Evolutionary conservation across 192 early-diverging fungal species (phyloP), one percentile per base, ranked within the genome.

Genomic region (Podila verticillata): DNA sequence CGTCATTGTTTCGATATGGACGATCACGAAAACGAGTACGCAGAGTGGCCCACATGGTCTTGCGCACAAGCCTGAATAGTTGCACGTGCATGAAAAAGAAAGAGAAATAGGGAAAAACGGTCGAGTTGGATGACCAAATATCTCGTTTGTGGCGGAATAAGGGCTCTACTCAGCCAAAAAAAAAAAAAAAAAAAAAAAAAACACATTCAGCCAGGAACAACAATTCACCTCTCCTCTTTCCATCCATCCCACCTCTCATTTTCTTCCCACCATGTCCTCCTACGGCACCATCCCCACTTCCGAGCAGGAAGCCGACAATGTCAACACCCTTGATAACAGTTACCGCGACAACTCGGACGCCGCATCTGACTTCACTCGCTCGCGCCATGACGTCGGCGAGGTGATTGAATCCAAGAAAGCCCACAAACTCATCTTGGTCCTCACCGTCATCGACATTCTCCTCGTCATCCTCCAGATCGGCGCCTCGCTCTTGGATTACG

Each of bases 391-490:
- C 20, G 57, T 80, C n/a, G 77, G 77, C 22, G 77, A 80, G 57
- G 32, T 65, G 31, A 56, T 80, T 61, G 77, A 80, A 48, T 80
- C 77, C 44, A 63, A 80, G 17, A 71, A 66, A 8, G 57, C 77
- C n/a, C 77, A 80, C 39, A 32, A 68, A 51, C 19, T 80, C 65
- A 81, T 81, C 61, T 63, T 84, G 8, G 7, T 26, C 34, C 70
- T 84, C 20, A 81, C 80, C 4, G 32, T 63, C 4, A 39, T 74
- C n/a, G 83, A 84, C 57, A 63, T 84, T 59, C 56, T 77, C 31
- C 58, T 75, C 5, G 83, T 84, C 61, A 73, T 84, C 51, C 30
- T 64, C 9, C 70, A 73, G 28, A 84, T 84, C 54, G 59, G 60
- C 15, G 73, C 80, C 48, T 65, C 83, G 8, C 61, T 84, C 47